A percentile compares a stretch with the other conserved stretches of the same genome.
Conservation (phyloP, 805 yeast genomes). For the Candida michaelii region DNA sequence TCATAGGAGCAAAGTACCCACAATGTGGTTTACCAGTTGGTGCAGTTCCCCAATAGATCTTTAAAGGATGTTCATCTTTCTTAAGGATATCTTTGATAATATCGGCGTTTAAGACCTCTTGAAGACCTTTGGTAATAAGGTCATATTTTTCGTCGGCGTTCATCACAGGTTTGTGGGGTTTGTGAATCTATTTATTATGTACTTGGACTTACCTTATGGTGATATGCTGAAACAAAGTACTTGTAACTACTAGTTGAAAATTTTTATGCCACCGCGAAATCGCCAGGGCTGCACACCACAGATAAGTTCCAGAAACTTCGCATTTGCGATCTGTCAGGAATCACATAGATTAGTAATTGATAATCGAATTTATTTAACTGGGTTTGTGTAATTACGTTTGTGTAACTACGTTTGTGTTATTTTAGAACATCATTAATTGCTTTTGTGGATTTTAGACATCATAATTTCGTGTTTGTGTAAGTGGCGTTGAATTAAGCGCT, state of each 20-base stretch:
- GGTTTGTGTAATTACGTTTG: not conserved
- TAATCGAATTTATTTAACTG: not conserved
- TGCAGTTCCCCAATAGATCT: slow-evolving; percentile 98
- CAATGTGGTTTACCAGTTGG: slow-evolving; percentile 99
- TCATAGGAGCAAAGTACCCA: slow-evolving; percentile 98
- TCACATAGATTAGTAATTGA: not conserved
- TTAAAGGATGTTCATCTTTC: slow-evolving; percentile 76
- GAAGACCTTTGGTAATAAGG: slow-evolving; percentile 80
- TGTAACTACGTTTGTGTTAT: not conserved
- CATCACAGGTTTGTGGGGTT: too few species aligned
- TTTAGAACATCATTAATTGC: too few species aligned
- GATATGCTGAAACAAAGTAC: too few species aligned
- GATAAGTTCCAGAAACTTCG: slow-evolving; percentile 7
- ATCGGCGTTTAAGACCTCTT: slow-evolving; percentile 87
- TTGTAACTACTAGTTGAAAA: too few species aligned
- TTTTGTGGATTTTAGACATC: too few species aligned
- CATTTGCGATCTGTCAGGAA: slow-evolving; percentile 3
- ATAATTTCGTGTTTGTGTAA: too few species aligned
- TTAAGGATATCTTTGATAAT: slow-evolving; percentile 83
- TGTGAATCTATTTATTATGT: too few species aligned
- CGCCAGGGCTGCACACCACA: not conserved
- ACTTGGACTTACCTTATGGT: too few species aligned
- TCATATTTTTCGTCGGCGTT: slow-evolving; percentile 62
- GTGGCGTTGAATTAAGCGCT: too few species aligned
- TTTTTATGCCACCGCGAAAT: not conserved